Evolutionary conservation across 139 green algal species (phyloP).

Genomic region (Asterochloris erici): DNA sequence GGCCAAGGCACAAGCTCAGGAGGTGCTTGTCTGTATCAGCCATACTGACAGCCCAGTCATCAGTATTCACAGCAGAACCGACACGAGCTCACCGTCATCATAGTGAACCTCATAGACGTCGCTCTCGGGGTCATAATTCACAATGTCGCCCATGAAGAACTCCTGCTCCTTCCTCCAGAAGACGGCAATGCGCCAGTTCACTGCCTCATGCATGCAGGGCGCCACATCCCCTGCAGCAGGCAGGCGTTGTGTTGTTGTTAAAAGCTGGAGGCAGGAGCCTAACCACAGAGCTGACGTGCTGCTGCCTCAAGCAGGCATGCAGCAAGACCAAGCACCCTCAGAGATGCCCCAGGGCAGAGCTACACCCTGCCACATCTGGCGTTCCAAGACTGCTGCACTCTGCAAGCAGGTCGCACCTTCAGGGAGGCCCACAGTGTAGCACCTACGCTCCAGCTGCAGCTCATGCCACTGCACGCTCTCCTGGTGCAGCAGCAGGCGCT

Average conservation of each 20-base stretch:
- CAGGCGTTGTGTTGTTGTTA: no score
- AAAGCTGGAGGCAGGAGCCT: no score
- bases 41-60: neutral
- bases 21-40: neutral
- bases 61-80: neutral
- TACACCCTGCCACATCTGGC: neutral
- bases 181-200: slow-evolving; percentile 69
- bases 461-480: slow-evolving; percentile 49
- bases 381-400: neutral
- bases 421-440: slow-evolving; percentile 17
- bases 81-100: slow-evolving; percentile 44
- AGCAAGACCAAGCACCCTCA: neutral
- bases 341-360: neutral
- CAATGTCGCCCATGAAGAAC: slow-evolving; percentile 46
- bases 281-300: no score
- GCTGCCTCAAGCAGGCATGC: neutral
- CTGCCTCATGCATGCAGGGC: slow-evolving; percentile 37
- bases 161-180: slow-evolving; percentile 54
- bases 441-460: neutral
- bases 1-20: neutral
- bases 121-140: slow-evolving; percentile 37
- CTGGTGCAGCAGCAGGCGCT: slow-evolving; percentile 55
- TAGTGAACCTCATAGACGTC: slow-evolving; percentile 57
- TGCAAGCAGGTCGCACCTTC: slow-evolving; percentile 14
- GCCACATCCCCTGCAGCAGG: slow-evolving; percentile 18